Conservation (phyloP, 345 rosid genomes). For the Balakata baccata region DNA sequence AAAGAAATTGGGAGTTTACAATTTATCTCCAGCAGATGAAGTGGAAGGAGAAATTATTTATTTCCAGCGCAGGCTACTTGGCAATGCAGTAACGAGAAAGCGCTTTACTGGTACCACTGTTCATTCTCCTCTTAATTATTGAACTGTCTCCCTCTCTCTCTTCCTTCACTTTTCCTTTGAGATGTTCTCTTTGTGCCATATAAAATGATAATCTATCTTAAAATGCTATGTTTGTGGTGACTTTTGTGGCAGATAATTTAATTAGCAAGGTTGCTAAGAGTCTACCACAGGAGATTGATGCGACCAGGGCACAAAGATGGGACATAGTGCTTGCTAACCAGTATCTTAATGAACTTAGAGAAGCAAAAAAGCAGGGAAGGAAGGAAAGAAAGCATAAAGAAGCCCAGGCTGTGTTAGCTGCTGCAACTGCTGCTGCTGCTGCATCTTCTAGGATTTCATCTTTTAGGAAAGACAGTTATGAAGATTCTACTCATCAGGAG, state of each 20-base stretch:
- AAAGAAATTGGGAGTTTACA: slow-evolving; percentile 44
- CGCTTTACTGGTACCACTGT: slow-evolving; percentile 44
- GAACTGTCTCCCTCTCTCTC: not conserved
- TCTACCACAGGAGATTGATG: slow-evolving; percentile 73
- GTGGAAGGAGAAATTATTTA: slow-evolving; percentile 89
- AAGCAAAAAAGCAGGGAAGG: slow-evolving; percentile 91
- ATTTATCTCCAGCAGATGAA: slow-evolving; percentile 80
- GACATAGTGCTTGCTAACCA: slow-evolving; percentile 74
- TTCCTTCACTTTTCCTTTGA: not conserved
- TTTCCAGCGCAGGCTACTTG: slow-evolving; percentile 63
- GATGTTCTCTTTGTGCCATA: too few relatives aligned
- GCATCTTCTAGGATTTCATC: slow-evolving; percentile 88
- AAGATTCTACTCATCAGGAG: slow-evolving; percentile 68
- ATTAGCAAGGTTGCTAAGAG: slow-evolving; percentile 49
- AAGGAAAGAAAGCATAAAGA: slow-evolving; percentile 92
- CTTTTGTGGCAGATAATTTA: slow-evolving; percentile 52
- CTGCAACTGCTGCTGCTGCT: slow-evolving; percentile 98
- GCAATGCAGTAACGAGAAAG: slow-evolving; percentile 60
- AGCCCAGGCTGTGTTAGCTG: slow-evolving; percentile 97
- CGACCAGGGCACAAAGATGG: slow-evolving; percentile 59
- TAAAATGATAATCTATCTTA: too few relatives aligned
- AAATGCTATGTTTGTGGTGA: not conserved
- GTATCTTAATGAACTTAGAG: slow-evolving; percentile 78
- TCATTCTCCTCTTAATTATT: not conserved
- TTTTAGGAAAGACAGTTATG: slow-evolving; percentile 73